These are phyloP conservation scores for Stentor roeselii DNA, from an alignment of 73 alveolate species.

Conservation along the genomic window DNA sequence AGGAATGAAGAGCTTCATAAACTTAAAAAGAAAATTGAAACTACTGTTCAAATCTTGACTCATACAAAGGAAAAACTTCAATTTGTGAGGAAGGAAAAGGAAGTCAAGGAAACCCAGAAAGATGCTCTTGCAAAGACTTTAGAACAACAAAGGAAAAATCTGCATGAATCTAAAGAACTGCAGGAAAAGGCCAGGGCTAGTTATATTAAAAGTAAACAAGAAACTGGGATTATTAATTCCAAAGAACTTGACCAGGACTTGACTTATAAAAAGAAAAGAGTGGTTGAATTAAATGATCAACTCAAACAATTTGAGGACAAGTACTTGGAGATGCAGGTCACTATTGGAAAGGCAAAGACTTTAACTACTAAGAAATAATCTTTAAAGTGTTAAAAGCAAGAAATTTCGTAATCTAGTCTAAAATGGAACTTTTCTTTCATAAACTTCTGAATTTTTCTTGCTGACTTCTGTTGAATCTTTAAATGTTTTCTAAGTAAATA, in stretches of 20 bases:
- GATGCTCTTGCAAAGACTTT: constrained; percentile 59
- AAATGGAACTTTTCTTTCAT: background rate
- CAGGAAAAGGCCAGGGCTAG: constrained; percentile 70
- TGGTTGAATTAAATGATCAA: constrained; percentile 35
- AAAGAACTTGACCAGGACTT: constrained; percentile 54
- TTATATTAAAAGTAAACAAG: constrained; percentile 60
- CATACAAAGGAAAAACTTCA: constrained; percentile 92
- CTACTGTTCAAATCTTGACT: constrained; percentile 84
- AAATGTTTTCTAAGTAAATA: background rate
- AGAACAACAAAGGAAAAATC: constrained; percentile 71
- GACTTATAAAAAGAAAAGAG: constrained; percentile 47
- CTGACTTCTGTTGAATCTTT: background rate
- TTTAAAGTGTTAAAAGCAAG: no score
- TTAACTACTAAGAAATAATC: background rate
- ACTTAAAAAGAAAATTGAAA: constrained; percentile 83
- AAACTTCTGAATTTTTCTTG: background rate
- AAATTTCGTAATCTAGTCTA: no score
- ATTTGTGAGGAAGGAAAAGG: constrained; percentile 74
- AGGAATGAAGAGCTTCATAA: constrained; percentile 96
- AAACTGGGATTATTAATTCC: constrained; percentile 79
- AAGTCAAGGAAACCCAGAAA: constrained; percentile 52
- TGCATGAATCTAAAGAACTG: constrained; percentile 69
- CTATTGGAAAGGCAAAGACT: constrained; percentile 45
- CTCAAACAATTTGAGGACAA: constrained; percentile 41
- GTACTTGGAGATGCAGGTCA: constrained; percentile 36